Evolutionary conservation across 140 eudicot genomes (phyloP).

Genomic region (Stevia rebaudiana): DNA sequence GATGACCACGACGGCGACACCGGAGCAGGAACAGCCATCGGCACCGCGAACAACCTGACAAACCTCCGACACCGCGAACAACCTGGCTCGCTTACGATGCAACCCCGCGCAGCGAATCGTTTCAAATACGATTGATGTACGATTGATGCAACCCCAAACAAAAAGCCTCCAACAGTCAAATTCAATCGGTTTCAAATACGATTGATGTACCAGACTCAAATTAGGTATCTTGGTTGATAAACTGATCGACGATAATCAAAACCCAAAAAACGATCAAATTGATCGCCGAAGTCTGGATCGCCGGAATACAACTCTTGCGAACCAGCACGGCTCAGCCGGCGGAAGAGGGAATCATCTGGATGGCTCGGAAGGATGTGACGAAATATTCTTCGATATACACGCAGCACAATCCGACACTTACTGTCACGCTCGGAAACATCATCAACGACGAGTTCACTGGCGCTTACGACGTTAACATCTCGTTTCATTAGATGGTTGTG

Average conservation of each 20-base stretch:
- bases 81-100: conserved; percentile 48
- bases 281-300: conserved; percentile 76
- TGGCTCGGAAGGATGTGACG: conserved; percentile 59
- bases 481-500: too few relatives aligned
- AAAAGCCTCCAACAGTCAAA: neutral
- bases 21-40: conserved; percentile 15
- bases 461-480: conserved; percentile 44
- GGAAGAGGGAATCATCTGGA: conserved; percentile 60
- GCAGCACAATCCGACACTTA: conserved; percentile 30
- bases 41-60: conserved; percentile 13
- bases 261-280: conserved; percentile 27
- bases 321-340: conserved; percentile 83
- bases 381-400: conserved; percentile 47
- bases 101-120: conserved; percentile 28
- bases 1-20: conserved; percentile 30
- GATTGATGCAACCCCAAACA: conserved; percentile 28
- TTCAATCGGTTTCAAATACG: conserved; percentile 9
- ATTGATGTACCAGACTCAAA: conserved; percentile 15
- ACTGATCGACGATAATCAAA: conserved; percentile 22
- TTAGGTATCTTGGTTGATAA: conserved; percentile 31
- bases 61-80: conserved; percentile 39
- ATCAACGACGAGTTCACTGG: conserved; percentile 64
- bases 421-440: conserved; percentile 76
- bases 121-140: conserved; percentile 28
- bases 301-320: conserved; percentile 74